Evolutionary conservation across 495 filamentous ascomycete species (phyloP).

Genomic region (Elasticomyces elasticus): DNA sequence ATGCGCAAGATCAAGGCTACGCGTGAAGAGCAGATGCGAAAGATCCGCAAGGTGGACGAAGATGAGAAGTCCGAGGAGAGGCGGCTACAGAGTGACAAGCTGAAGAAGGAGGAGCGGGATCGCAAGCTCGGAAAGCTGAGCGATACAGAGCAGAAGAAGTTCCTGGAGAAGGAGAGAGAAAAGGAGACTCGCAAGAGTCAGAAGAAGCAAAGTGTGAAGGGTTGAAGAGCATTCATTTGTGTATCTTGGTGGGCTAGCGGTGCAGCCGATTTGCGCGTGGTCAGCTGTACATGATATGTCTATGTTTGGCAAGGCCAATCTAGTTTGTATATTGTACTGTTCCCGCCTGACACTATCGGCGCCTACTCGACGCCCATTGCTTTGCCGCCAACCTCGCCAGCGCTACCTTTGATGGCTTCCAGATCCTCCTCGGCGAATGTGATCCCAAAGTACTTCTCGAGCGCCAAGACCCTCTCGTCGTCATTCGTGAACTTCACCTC

Average conservation of each 20-base stretch:
- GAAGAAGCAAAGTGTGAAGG: constrained; percentile 19
- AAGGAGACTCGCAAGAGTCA: constrained; percentile 55
- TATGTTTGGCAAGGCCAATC: too few relatives aligned
- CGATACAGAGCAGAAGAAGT: constrained; percentile 92
- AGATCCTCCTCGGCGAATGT: constrained; percentile 43
- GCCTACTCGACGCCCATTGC: too few relatives aligned
- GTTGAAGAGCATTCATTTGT: too few relatives aligned
- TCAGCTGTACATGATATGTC: too few relatives aligned
- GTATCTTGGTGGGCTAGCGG: too few relatives aligned
- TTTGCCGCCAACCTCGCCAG: neutral
- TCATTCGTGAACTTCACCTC: constrained; percentile 41
- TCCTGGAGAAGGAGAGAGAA: constrained; percentile 79
- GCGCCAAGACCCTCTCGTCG: constrained; percentile 40
- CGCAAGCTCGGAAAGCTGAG: constrained; percentile 67
- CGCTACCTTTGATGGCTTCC: constrained; percentile 37
- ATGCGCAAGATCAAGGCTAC: constrained; percentile 67
- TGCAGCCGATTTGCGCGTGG: too few relatives aligned
- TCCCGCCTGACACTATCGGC: too few relatives aligned
- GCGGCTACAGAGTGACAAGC: constrained; percentile 62
- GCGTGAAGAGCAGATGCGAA: constrained; percentile 73
- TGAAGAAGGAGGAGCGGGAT: constrained; percentile 90
- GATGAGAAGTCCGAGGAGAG: constrained; percentile 94
- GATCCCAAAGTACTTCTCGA: constrained; percentile 49
- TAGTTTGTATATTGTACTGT: too few relatives aligned
- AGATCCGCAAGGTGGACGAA: constrained; percentile 70